Conservation (phyloP, 1,139 yeast species). For the Hyphopichia buzzinii region DNA sequence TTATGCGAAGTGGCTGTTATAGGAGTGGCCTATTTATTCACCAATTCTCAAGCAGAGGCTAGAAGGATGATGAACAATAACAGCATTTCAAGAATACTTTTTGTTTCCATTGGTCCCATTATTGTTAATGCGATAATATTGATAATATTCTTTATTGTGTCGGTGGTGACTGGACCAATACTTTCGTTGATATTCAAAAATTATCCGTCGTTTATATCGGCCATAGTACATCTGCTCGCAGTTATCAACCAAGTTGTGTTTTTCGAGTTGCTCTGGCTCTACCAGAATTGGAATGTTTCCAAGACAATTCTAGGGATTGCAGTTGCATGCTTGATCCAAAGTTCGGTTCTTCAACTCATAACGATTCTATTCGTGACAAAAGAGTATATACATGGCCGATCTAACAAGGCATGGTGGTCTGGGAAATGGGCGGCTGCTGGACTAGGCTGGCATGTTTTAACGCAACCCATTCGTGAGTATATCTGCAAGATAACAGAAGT, state of each 20-base stretch:
- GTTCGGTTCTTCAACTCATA: slow-evolving; percentile 39
- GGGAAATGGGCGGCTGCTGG: slow-evolving; percentile 61
- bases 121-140: slow-evolving; percentile 39
- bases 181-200: slow-evolving; percentile 29
- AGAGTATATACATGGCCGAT: slow-evolving; percentile 49
- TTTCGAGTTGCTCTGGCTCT: slow-evolving; percentile 50
- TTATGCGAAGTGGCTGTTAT: slow-evolving; percentile 26
- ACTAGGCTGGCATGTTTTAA: slow-evolving; percentile 46
- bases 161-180: slow-evolving; percentile 48
- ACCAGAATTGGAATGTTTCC: slow-evolving; percentile 53
- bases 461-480: slow-evolving; percentile 56
- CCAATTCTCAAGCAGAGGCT: slow-evolving; percentile 44
- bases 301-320: slow-evolving; percentile 49
- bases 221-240: slow-evolving; percentile 42
- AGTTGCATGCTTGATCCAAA: slow-evolving; percentile 40
- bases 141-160: slow-evolving; percentile 36
- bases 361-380: slow-evolving; percentile 42
- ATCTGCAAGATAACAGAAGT: slow-evolving; percentile 54
- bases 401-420: slow-evolving; percentile 67
- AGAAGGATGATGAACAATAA: slow-evolving; percentile 26
- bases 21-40: slow-evolving; percentile 40
- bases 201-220: slow-evolving; percentile 46
- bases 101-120: slow-evolving; percentile 50
- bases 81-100: slow-evolving; percentile 36
- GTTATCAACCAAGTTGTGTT: slow-evolving; percentile 40